Conservation (phyloP, 83 land plant species). For the Picea engelmannii region DNA sequence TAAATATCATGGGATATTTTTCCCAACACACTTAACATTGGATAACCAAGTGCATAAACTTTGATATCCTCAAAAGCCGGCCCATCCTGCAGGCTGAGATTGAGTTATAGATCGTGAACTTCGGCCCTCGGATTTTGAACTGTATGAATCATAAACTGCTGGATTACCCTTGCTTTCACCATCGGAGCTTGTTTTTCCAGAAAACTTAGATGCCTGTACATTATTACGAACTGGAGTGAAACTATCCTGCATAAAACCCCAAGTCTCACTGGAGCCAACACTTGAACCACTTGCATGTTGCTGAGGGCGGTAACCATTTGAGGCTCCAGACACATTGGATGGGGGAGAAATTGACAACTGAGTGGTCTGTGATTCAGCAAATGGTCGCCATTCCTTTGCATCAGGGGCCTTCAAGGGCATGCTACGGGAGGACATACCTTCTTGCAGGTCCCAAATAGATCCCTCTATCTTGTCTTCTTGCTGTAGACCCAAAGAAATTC, state of each 20-base stretch:
- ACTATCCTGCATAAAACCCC: slow-evolving; percentile 77
- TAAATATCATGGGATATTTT: too few relatives aligned
- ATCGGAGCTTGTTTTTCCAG: slow-evolving; percentile 57
- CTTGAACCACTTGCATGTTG: slow-evolving; percentile 24
- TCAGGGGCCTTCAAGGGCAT: slow-evolving; percentile 29
- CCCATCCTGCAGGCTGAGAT: slow-evolving; percentile 62
- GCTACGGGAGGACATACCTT: slow-evolving; percentile 37
- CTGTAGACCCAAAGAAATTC: slow-evolving; percentile 13
- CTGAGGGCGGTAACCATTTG: slow-evolving; percentile 22
- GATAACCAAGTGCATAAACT: not conserved
- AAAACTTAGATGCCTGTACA: slow-evolving; percentile 31
- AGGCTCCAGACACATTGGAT: not conserved
- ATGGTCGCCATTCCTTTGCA: slow-evolving; percentile 69
- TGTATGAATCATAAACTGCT: not conserved
- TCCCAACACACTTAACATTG: not conserved
- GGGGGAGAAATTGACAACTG: not conserved
- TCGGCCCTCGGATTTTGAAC: slow-evolving; percentile 9
- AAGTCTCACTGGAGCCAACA: slow-evolving; percentile 40
- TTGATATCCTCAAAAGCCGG: slow-evolving; percentile 37
- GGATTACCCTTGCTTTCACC: slow-evolving; percentile 16
- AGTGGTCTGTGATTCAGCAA: slow-evolving; percentile 35
- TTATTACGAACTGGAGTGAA: slow-evolving; percentile 43
- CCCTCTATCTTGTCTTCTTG: slow-evolving; percentile 66
- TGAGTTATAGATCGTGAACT: not conserved
- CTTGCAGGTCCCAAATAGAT: slow-evolving; percentile 62